Evolutionary conservation across 495 filamentous ascomycete genomes (phyloP).

Genomic region (Tuber melanosporum): DNA sequence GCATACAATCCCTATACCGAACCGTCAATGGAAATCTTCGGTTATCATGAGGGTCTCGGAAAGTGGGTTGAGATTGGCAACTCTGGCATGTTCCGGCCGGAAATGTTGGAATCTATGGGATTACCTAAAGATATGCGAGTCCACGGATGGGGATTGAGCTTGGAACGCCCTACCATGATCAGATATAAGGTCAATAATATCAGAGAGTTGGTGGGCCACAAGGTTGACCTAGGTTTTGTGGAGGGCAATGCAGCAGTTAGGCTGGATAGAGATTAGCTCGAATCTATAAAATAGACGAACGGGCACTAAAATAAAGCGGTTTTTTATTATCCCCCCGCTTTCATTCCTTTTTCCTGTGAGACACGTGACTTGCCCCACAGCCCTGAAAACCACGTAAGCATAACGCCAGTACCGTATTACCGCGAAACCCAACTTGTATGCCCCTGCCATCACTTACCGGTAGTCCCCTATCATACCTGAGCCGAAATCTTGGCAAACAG

Average conservation of each 20-base stretch:
- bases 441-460: background rate
- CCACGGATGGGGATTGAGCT: conserved; percentile 82
- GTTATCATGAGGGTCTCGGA: conserved; percentile 77
- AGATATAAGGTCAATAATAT: conserved; percentile 82
- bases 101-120: conserved; percentile 80
- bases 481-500: background rate
- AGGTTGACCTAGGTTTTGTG: conserved; percentile 74
- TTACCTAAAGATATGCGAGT: conserved; percentile 79
- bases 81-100: conserved; percentile 94
- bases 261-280: conserved; percentile 61
- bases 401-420: too few species aligned
- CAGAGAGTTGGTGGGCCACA: conserved; percentile 76
- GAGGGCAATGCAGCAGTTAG: conserved; percentile 76
- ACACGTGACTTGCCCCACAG: background rate
- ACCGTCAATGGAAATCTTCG: conserved; percentile 94
- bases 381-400: background rate
- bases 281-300: background rate
- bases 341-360: background rate
- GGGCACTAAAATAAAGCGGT: background rate
- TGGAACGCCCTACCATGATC: conserved; percentile 97
- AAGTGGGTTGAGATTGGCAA: conserved; percentile 98
- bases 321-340: background rate
- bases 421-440: background rate
- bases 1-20: conserved; percentile 99
- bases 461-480: background rate